Base-by-base conservation (phyloP, 768 basidiomycete species). In the Daedaleopsis nitida region DNA sequence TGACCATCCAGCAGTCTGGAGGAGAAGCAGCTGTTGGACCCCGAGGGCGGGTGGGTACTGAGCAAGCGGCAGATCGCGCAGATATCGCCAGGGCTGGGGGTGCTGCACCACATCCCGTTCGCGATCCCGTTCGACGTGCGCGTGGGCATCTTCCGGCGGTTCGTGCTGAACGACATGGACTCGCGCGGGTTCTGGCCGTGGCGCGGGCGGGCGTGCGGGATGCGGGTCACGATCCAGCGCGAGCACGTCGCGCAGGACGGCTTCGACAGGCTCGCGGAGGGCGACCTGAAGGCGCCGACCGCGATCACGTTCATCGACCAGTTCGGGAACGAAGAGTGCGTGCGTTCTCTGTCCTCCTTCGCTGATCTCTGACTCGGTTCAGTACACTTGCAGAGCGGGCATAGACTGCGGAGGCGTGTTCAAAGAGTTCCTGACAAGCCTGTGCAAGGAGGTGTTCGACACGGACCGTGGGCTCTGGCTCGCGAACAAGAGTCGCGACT, bases 361-460 rank as follows among this genome's bases (percentile, higher is more conserved):
- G 7, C 21, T 24, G 47, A 49, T 10, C 1, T 23, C 13, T 5
- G 19, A 49, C 7, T 23, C 23, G 47, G 21, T 23, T 5, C 12
- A 3, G 7, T 19, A 24, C 12, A 10, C 47, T 5, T 27, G 32
- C 61, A 92, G 91, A 72, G 87, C 89, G 17, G 96, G 96, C 0
- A 96, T 98, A 35, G 96, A 98, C 65, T 96, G 96, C 1, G 96
- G 97, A 2, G 97, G 97, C 0, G 88, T 98, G 5, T 98, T 97
- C 80, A 99, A 98, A 72, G 97, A 98, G 73, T 97, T 98, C 67
- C 84, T 98, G 69, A 99, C 95, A 1, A 92, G 90, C 14, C 74
- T 99, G 17, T 89, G 88, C 59, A 94, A 91, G 69, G 96, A 98
- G 72, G 96, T 92, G 0, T 98, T 99, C 63, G 94, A 99, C 69